Evolutionary conservation across 2,329 filamentous ascomycete genomes (phyloP).

Genomic region (Dactylella cylindrospora): DNA sequence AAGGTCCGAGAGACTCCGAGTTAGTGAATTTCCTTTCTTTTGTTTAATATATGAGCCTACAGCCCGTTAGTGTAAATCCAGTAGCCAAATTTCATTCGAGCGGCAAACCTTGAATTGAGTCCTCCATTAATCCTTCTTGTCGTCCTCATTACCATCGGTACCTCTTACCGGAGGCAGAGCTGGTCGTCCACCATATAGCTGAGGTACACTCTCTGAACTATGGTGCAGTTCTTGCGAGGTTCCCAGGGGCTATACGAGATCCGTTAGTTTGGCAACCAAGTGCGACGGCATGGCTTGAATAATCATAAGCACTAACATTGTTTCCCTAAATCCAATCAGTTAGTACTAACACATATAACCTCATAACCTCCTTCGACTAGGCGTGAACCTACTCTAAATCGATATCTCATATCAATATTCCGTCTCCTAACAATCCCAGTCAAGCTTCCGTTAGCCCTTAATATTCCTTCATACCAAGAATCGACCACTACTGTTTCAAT

Average conservation of each 20-base stretch:
- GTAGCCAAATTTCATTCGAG: too few relatives aligned
- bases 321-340: constrained; percentile 17
- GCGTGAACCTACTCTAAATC: constrained; percentile 26
- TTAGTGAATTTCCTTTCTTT: too few relatives aligned
- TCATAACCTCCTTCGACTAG: neutral
- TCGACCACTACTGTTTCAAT: too few relatives aligned
- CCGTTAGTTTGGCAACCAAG: neutral
- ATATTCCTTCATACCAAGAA: neutral
- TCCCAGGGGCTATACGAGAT: constrained; percentile 22
- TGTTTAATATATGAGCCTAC: too few relatives aligned
- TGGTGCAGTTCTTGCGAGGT: constrained; percentile 26
- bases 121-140: constrained; percentile 9
- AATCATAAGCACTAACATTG: constrained; percentile 38
- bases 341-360: constrained; percentile 1
- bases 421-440: constrained; percentile 24
- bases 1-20: too few relatives aligned
- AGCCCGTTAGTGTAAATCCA: too few relatives aligned
- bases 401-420: constrained; percentile 43
- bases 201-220: constrained; percentile 17
- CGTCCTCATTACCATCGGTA: constrained; percentile 15
- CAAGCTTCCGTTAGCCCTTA: constrained; percentile 2
- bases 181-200: constrained; percentile 33
- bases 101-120: neutral
- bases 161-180: constrained; percentile 33
- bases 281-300: too few relatives aligned